phyloP scores from a whole-genome alignment of 192 early-diverging fungal genomes.

The Entomortierella chlamydospora region DNA sequence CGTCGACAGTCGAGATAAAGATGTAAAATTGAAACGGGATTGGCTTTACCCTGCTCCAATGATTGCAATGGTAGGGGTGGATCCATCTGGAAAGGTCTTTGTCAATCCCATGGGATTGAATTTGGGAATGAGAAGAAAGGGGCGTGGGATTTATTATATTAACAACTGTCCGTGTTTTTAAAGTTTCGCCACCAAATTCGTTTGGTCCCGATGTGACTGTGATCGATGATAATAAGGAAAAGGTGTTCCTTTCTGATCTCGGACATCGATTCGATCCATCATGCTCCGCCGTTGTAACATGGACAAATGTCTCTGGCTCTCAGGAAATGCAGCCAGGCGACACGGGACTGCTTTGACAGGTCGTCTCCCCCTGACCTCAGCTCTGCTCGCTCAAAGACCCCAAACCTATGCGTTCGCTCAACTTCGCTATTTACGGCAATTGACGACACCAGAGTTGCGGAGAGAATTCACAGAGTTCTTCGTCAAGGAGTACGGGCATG shows the following conservation, averaged over 20 bases:
- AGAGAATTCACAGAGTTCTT: constrained; percentile 62
- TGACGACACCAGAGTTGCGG: constrained; percentile 60
- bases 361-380: background rate
- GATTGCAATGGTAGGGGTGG: constrained; percentile 29
- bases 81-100: constrained; percentile 24
- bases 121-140: no score
- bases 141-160: no score
- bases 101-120: constrained; percentile 18
- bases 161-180: no score
- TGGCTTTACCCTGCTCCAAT: constrained; percentile 33
- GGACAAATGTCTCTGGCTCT: constrained; percentile 13
- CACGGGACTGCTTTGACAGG: background rate
- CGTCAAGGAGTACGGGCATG: constrained; percentile 55
- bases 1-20: no score
- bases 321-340: background rate
- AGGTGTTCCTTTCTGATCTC: no score
- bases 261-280: background rate
- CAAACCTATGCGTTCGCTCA: constrained; percentile 2
- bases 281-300: constrained; percentile 21
- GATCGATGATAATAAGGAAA: no score
- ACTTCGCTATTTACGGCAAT: constrained; percentile 31
- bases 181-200: no score
- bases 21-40: background rate
- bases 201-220: no score
- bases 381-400: background rate